Evolutionary conservation across 208 protist genomes (phyloP).

Genomic region (Leishmania tropica): DNA sequence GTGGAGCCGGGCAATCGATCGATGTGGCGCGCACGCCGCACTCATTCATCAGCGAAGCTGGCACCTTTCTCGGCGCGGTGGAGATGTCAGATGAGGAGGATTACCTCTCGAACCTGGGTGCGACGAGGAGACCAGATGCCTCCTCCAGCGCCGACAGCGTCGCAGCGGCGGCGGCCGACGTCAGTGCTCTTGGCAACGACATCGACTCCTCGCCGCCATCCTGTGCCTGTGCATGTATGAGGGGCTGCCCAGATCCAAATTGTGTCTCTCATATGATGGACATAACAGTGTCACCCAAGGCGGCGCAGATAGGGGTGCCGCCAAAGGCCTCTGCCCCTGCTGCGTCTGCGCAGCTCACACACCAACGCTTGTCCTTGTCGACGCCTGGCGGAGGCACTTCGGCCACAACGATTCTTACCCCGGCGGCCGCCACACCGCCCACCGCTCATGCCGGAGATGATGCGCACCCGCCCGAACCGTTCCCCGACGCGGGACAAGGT

Average conservation of each 20-base stretch:
- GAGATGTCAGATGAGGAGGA: background rate
- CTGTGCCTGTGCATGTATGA: background rate
- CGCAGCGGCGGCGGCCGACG: background rate
- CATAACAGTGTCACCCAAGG: background rate
- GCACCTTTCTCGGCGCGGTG: background rate
- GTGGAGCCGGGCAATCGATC: background rate
- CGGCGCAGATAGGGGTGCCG: background rate
- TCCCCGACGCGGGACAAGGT: background rate
- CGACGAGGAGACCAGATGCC: background rate
- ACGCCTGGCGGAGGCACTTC: background rate
- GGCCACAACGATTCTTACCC: background rate
- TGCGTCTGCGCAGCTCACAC: background rate
- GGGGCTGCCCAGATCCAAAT: background rate
- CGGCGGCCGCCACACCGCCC: background rate
- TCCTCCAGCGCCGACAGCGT: background rate
- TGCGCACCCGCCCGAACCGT: background rate
- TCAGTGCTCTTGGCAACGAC: background rate
- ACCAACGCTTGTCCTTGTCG: background rate
- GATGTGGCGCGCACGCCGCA: background rate
- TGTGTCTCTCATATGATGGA: conserved; percentile 4
- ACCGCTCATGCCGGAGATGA: background rate
- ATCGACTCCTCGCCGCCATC: conserved; percentile 4
- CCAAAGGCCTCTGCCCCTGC: background rate
- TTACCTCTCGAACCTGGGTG: conserved; percentile 6
- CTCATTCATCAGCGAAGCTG: background rate